phyloP scores from a whole-genome alignment of 1,284 basidiomycete species.

The Pascua guehoae region DNA sequence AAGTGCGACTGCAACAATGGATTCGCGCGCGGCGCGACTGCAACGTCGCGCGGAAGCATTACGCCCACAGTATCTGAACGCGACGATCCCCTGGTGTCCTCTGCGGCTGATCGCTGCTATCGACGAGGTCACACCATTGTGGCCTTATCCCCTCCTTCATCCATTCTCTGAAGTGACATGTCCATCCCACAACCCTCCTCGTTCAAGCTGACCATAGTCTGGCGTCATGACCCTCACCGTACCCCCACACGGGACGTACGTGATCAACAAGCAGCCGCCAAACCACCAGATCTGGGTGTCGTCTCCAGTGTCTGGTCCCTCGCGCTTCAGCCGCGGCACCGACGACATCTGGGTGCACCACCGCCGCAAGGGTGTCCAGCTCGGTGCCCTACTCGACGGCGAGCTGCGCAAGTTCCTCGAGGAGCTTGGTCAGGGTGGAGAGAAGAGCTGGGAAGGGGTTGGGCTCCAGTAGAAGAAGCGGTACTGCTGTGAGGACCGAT shows the following conservation, averaged over 20 bases:
- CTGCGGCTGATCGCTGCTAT: no score
- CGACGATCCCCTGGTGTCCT: no score
- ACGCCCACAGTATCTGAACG: no score
- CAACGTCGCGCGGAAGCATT: no score
- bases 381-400: conserved; percentile 63
- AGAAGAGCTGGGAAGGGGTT: conserved; percentile 34
- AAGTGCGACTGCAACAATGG: no score
- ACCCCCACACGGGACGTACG: conserved; percentile 86
- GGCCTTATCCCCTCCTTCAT: not conserved
- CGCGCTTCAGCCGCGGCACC: conserved; percentile 74
- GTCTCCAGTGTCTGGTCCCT: conserved; percentile 83
- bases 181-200: not conserved
- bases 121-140: no score
- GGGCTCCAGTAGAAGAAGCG: conserved; percentile 23
- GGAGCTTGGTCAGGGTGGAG: conserved; percentile 56
- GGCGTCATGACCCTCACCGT: conserved; percentile 86
- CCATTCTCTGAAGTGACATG: not conserved
- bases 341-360: conserved; percentile 65
- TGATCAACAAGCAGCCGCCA: conserved; percentile 98
- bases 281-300: conserved; percentile 99
- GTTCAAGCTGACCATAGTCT: conserved; percentile 54
- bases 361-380: conserved; percentile 59
- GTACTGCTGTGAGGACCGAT: no score
- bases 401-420: conserved; percentile 36
- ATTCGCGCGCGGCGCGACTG: no score